Conservation (phyloP, 768 basidiomycete genomes). For the Lentinula sp. region DNA sequence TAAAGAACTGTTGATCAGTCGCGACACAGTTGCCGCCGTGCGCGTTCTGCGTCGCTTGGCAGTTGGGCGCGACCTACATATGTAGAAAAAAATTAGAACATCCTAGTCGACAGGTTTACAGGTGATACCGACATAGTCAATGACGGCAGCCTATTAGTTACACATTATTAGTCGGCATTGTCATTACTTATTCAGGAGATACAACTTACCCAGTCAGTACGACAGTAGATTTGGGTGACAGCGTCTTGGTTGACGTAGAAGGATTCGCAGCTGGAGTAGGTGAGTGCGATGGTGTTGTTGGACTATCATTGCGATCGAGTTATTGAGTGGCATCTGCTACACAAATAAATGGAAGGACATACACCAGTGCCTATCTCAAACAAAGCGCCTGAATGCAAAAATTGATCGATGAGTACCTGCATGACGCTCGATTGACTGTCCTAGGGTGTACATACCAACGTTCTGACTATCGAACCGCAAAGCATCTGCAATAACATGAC, state of each 20-base stretch:
- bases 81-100: slow-evolving; percentile 28
- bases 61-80: slow-evolving; percentile 31
- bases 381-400: slow-evolving; percentile 17
- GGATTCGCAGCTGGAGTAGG: slow-evolving; percentile 34
- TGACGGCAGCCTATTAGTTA: neutral
- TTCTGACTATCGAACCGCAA: slow-evolving; percentile 41
- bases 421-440: neutral
- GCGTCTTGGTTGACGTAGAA: slow-evolving; percentile 45
- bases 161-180: neutral
- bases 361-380: slow-evolving; percentile 27
- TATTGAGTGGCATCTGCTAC: neutral
- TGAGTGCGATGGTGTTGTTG: slow-evolving; percentile 34
- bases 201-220: slow-evolving; percentile 36
- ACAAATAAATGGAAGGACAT: neutral
- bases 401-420: neutral
- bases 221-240: slow-evolving; percentile 34
- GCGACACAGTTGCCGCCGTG: slow-evolving; percentile 46
- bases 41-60: slow-evolving; percentile 42
- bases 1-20: slow-evolving; percentile 39
- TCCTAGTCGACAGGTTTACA: slow-evolving; percentile 14
- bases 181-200: neutral
- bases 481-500: slow-evolving; percentile 43
- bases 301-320: slow-evolving; percentile 8
- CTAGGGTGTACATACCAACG: slow-evolving; percentile 22
- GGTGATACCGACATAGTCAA: neutral